Evolutionary conservation across 148 eudicot genomes (phyloP).

Genomic region (Fagopyrum esculentum): DNA sequence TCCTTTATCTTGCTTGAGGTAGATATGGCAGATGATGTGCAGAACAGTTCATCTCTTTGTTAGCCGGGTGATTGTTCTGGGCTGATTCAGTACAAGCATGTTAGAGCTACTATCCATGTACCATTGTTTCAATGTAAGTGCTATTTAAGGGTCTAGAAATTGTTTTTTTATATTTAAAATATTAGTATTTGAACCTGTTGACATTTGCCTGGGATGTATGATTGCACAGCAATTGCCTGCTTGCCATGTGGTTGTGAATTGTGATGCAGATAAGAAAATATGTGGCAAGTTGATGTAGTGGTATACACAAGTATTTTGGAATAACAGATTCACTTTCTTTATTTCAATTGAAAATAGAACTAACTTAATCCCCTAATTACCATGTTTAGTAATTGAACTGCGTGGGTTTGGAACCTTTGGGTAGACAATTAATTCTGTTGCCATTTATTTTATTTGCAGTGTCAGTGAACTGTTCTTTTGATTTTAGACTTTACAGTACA

Average conservation of each 20-base stretch:
- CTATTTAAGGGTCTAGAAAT: conserved; percentile 3
- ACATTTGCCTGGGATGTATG: neutral
- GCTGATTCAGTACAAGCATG: neutral
- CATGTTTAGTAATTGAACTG: no score
- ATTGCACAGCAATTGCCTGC: neutral
- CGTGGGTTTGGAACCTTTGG: no score
- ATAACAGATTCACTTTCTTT: neutral
- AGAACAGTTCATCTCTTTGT: neutral
- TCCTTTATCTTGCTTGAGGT: neutral
- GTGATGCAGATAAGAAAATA: neutral
- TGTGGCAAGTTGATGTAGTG: neutral
- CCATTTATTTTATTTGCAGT: no score
- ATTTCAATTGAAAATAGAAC: no score
- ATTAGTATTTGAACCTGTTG: neutral
- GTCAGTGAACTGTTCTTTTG: no score
- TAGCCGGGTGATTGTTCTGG: neutral
- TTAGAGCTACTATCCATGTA: conserved; percentile 6
- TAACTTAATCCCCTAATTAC: no score
- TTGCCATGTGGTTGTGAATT: neutral
- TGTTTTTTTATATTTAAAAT: neutral
- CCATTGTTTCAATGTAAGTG: conserved; percentile 12
- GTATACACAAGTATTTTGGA: neutral
- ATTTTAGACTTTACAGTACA: no score
- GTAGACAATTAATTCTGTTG: no score
- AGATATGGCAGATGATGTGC: conserved; percentile 9